A percentile compares a stretch with the other conserved stretches of the same genome.
phyloP scores from a whole-genome alignment of 2,329 filamentous ascomycete genomes.

The Nothopassalora personata region DNA sequence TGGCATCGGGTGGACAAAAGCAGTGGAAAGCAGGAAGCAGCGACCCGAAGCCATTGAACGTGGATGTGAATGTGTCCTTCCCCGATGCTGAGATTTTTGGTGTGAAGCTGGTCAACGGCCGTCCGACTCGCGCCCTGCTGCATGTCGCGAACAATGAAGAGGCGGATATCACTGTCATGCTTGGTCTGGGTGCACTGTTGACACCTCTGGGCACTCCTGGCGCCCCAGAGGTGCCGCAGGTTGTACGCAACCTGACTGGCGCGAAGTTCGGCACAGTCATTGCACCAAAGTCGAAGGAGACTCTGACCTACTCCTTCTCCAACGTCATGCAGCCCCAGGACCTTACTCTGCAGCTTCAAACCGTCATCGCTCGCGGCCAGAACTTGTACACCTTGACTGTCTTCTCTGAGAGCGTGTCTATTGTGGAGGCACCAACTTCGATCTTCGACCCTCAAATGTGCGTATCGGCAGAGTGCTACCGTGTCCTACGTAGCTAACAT shows the following conservation, averaged over 20 bases:
- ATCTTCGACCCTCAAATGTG: conserved; percentile 96
- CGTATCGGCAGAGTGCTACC: conserved; percentile 32
- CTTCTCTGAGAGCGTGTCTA: conserved; percentile 74
- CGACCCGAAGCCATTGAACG: conserved; percentile 51
- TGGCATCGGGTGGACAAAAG: conserved; percentile 10
- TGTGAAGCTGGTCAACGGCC: conserved; percentile 91
- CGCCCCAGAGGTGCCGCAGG: conserved; percentile 46
- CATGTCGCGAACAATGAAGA: conserved; percentile 81
- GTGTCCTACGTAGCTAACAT: conserved; percentile 1
- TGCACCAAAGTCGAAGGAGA: conserved; percentile 68
- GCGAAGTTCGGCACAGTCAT: conserved; percentile 69
- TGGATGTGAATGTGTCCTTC: conserved; percentile 55
- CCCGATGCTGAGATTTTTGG: conserved; percentile 76
- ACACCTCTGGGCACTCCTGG: conserved; percentile 50
- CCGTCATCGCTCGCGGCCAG: conserved; percentile 63
- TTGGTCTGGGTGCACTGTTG: conserved; percentile 70
- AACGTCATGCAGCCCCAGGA: conserved; percentile 93
- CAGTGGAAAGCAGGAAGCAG: conserved; percentile 20
- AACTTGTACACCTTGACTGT: conserved; percentile 73
- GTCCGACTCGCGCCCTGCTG: conserved; percentile 74
- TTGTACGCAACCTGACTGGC: conserved; percentile 80
- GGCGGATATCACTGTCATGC: conserved; percentile 65
- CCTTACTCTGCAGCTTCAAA: conserved; percentile 68
- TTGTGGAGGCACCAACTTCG: conserved; percentile 87
- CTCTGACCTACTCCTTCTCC: conserved; percentile 74